These are phyloP conservation scores for Rutstroemia sp. DNA, from an alignment of 2,329 filamentous ascomycete genomes.

Conservation along the genomic window DNA sequence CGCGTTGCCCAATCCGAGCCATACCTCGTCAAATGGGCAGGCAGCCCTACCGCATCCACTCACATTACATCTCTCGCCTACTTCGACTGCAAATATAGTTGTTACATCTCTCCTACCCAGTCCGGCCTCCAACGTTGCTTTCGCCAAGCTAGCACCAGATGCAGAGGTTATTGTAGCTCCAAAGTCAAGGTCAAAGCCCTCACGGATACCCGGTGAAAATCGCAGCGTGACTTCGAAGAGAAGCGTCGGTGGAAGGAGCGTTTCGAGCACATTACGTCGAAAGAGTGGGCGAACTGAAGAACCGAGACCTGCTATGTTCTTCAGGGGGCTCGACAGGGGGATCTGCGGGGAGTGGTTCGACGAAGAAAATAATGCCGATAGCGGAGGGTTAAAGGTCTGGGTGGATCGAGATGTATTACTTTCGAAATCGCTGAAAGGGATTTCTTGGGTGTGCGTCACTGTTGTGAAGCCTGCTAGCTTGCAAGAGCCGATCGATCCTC, in stretches of 20 bases:
- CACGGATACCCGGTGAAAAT: conserved; percentile 62
- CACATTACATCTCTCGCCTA: conserved; percentile 88
- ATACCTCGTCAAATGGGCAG: conserved; percentile 43
- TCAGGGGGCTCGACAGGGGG: conserved; percentile 69
- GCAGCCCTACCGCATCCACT: conserved; percentile 63
- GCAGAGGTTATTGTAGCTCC: conserved; percentile 97
- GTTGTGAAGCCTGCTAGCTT: conserved; percentile 77
- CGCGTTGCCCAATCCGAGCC: conserved; percentile 80
- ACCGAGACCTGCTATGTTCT: conserved; percentile 61
- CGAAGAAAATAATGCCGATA: conserved; percentile 45
- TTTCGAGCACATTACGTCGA: conserved; percentile 60
- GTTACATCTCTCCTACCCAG: conserved; percentile 76
- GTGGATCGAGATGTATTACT: conserved; percentile 71
- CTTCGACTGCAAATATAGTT: conserved; percentile 86
- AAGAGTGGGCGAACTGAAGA: conserved; percentile 56
- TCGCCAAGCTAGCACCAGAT: conserved; percentile 88
- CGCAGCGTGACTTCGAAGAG: conserved; percentile 75
- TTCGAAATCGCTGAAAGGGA: conserved; percentile 64
- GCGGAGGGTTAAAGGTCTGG: conserved; percentile 67
- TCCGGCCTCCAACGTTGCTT: conserved; percentile 59
- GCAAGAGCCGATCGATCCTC: conserved; percentile 61
- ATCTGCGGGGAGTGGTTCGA: conserved; percentile 71
- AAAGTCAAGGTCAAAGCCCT: conserved; percentile 69
- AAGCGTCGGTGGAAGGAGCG: conserved; percentile 65
- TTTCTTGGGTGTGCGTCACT: conserved; percentile 75